Base-by-base conservation (phyloP, 345 rosid species). In the Pelargonium nanum region DNA sequence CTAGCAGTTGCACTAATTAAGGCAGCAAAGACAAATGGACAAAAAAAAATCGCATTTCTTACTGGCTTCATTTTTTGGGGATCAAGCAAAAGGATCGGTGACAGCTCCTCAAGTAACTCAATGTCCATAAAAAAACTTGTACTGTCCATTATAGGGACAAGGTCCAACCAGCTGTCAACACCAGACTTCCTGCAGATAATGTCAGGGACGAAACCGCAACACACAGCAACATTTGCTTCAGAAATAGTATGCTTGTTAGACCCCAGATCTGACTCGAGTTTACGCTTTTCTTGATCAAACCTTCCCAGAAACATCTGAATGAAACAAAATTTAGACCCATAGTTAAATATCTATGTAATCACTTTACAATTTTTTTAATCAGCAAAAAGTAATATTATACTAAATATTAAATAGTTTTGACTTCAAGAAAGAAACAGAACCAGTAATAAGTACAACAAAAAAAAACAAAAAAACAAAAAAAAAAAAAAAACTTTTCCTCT, bases 111-210 rank as follows among this genome's bases (percentile, higher is more conserved):
- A 69, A 92, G 89, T 40, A 81, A 69, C 58, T 80, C 83, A 77
- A 81, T 75, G 68, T 92, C 95, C 23, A 87, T 73, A 68, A 74
- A 82, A 73, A 83, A 77, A 71, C 97, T 85, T 59, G 79, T 72
- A 68, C 72, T 70, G 58, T 81, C 89, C 75, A 79, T 62, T 65
- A 87, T 70, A 45, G 73, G 78, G 68, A 78, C 65, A 4, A 76
- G 72, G 40, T 80, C 82, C 72, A 67, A 20, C 93, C 95, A 92
- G 75, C 79, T 65, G 55, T 64, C 74, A 68, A 70, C 68, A 34
- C 81, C 83, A 74, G 75, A 61, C 63, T 72, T 74, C 58, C 70
- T 64, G 65, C 72, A 68, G 78, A 87, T 72, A 50, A 73, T 64
- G 62, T 80, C 89, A 67, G 87, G 81, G 52, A 26, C 51, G 67